These are phyloP conservation scores for Sarcodon sp. DNA, from an alignment of 768 basidiomycete species.

Conservation along the genomic window DNA sequence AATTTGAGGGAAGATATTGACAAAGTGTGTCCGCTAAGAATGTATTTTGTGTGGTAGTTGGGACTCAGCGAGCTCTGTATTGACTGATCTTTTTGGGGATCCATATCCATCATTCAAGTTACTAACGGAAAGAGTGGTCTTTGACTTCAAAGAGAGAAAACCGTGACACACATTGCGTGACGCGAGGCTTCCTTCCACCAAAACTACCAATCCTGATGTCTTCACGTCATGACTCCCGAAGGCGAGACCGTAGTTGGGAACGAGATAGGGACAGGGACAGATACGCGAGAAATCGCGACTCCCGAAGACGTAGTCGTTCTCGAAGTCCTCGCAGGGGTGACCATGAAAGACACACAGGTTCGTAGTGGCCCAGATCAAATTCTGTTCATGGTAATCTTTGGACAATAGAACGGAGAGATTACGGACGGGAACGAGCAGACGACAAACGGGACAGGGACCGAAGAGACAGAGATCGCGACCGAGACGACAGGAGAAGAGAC, in stretches of 20 bases:
- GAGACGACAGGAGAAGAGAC: slow-evolving; percentile 7
- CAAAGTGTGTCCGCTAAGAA: slow-evolving; percentile 71
- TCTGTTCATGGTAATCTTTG: background rate
- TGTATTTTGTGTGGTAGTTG: slow-evolving; percentile 46
- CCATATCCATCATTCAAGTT: background rate
- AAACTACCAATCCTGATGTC: slow-evolving; percentile 13
- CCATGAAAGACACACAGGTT: slow-evolving; percentile 7
- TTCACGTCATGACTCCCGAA: slow-evolving; percentile 17
- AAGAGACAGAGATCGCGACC: background rate
- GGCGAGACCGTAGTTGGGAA: slow-evolving; percentile 17
- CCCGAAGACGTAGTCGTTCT: slow-evolving; percentile 11
- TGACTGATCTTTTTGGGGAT: background rate
- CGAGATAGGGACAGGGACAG: slow-evolving; percentile 10
- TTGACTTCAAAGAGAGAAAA: background rate
- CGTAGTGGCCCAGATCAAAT: background rate
- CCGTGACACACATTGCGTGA: background rate
- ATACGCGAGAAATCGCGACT: slow-evolving; percentile 8
- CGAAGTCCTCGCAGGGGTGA: slow-evolving; percentile 9
- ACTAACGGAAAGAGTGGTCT: background rate
- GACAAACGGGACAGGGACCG: slow-evolving; percentile 9
- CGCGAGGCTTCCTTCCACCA: background rate
- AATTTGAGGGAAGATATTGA: slow-evolving; percentile 82
- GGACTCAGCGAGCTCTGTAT: slow-evolving; percentile 14
- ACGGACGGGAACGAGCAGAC: slow-evolving; percentile 6
- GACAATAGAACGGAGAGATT: slow-evolving; percentile 2